Evolutionary conservation across 257 asterid genomes (phyloP), one percentile per base, ranked within the genome.

Genomic region (Capsicum chinense): DNA sequence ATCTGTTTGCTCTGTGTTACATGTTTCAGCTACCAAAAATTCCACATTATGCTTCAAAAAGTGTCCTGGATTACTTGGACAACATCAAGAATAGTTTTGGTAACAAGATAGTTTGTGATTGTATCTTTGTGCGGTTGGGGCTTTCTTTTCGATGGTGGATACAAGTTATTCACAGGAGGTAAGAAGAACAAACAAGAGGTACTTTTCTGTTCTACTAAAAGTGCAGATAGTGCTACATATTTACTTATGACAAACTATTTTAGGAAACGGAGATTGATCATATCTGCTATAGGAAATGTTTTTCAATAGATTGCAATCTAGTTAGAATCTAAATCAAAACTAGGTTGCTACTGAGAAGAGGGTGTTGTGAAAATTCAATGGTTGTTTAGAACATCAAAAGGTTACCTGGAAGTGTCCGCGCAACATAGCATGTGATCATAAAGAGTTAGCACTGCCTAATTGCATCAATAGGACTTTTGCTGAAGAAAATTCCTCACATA

Each of bases 111-210:
- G 26, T 26, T 26, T 26, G 26, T 26, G 26, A 26, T 26, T 26
- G 26, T 26, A 26, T 26, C 26, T 26, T 26, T 26, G 26, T 26
- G 26, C 26, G 26, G 26, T 26, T 26, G 26, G 26, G 26, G 26
- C 26, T 26, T 26, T 26, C 26, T 26, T 26, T 26, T 26, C 26
- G 0, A 26, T 26, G 26, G 0, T 26, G 26, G 26, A 26, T 26
- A 26, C 26, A 26, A 26, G 26, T 26, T 26, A 26, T 93, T 93
- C 87, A 60, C 95, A 0, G 86, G 95, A 62, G 95, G 95, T 91
- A 91, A 93, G 89, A 91, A 93, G 88, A 91, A 83, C 86, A 87
- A 87, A 35, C 92, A 71, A 80, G 94, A 88, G 98, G 98, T 94
- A 91, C 58, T 26, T 64, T 17, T 26, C 71, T 26, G 26, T 26